phyloP scores from a whole-genome alignment of 2,329 filamentous ascomycete genomes.

The Neonectria faginata region DNA sequence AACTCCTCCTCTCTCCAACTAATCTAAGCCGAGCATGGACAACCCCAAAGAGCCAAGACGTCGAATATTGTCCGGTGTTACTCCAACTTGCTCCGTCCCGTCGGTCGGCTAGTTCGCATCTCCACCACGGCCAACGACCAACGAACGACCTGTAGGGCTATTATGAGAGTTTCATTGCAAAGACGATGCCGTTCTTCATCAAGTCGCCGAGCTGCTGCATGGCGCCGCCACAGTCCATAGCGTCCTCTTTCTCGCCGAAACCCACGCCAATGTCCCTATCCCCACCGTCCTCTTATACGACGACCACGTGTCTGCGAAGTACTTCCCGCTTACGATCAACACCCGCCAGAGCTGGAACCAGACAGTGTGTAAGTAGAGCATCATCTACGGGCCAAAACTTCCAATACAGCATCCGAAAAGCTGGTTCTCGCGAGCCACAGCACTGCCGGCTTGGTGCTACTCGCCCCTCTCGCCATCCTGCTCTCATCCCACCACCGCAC shows the following conservation, averaged over 20 bases:
- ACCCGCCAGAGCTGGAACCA: neutral
- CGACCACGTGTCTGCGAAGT: neutral
- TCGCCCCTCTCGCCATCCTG: neutral
- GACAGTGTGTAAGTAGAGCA: neutral
- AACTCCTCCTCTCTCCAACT: conserved; percentile 7
- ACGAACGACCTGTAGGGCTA: neutral
- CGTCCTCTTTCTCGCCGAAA: neutral
- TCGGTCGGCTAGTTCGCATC: conserved; percentile 2
- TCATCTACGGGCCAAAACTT: too few relatives aligned
- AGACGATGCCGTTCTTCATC: neutral
- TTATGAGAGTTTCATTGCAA: neutral
- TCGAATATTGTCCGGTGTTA: conserved; percentile 13
- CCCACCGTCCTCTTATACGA: neutral
- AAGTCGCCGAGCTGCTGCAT: neutral
- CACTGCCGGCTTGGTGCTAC: neutral
- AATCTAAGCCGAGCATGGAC: conserved; percentile 10
- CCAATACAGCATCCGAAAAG: neutral
- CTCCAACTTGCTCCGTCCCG: conserved; percentile 6
- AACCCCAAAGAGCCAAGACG: conserved; percentile 16
- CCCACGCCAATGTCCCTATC: neutral
- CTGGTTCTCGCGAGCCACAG: neutral
- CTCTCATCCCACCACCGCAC: neutral
- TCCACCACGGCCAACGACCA: conserved; percentile 1
- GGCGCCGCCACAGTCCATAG: neutral
- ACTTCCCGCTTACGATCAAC: neutral